Base-by-base conservation (phyloP, 2,329 filamentous ascomycete genomes). In the Emmonsia crescens region DNA sequence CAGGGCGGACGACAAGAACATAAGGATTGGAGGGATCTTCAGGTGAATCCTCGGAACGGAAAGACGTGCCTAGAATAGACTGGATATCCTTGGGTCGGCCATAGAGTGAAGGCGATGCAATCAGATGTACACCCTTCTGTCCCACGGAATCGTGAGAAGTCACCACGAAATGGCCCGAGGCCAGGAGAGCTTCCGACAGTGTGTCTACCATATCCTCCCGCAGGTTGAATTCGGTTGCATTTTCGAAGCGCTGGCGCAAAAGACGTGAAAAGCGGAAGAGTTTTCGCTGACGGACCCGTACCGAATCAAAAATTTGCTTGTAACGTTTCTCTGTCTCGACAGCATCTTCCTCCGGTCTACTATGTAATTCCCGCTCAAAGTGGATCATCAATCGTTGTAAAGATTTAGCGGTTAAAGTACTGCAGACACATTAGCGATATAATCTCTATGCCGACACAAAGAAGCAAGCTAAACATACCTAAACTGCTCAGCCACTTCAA, bases 401-500 rank as follows among this genome's bases (percentile, higher is more conserved):
- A 9, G 93, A 92, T 75, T 96, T 97, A 70, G 90, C 92, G 1
- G 94, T 97, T 64, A 99, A 81, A 31, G 90, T 90, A 73, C 84
- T 83, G 60, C 24, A 59, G 51, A 36, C 14, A 38, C 49, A 60
- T 77, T 69, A 77, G 71, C 58, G 40, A 60, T 46, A n/a, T 31
- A 16, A 9, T 38, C 21, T 33, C 27, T 16, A 38, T 14, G 6
- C 21, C 9, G 3, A 40, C 8, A 31, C 3, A n/a, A n/a, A 33
- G 3, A 21, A 21, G 29, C 3, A n/a, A 51, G 27, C 4, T 52
- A 52, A 21, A 44, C 68, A 54, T 73, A 80, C 79, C 88, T 95
- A 74, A 99, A 99, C 73, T 99, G 94, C 77, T 97, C 94, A 1
- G 94, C 94, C 49, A 97, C 94, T 76, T 97, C 93, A 48, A 97